Percentiles rank a stretch among this genome's conserved stretches.
Evolutionary conservation across 441 rosid genomes (phyloP).

Genomic region (Populus hybrid): DNA sequence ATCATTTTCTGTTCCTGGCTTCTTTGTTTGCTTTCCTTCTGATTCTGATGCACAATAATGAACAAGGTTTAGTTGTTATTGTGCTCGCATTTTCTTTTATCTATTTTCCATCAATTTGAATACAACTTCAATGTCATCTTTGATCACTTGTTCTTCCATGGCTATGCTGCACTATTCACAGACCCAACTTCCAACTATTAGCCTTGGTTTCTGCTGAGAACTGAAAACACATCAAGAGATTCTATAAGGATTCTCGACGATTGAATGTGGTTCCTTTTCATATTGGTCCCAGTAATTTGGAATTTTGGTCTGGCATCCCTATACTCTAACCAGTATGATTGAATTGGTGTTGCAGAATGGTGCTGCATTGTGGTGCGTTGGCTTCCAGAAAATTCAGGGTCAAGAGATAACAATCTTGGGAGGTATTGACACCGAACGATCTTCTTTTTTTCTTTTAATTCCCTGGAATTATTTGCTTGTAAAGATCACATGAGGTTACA

Average conservation of each 20-base stretch:
- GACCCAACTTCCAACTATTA: background rate
- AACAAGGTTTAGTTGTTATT: background rate
- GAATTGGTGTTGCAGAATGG: constrained; percentile 51
- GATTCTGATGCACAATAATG: background rate
- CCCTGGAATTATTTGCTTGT: background rate
- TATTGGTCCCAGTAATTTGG: background rate
- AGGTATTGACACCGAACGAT: constrained; percentile 45
- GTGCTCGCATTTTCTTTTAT: background rate
- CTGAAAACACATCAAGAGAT: background rate
- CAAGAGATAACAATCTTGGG: constrained; percentile 81
- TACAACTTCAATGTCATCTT: background rate
- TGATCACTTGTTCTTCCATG: background rate
- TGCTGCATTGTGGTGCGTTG: constrained; percentile 18
- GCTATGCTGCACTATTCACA: background rate
- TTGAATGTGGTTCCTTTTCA: background rate
- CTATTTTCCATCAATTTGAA: background rate
- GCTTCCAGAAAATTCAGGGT: constrained; percentile 58
- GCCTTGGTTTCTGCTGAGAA: background rate
- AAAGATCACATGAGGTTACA: background rate
- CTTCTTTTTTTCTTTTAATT: background rate
- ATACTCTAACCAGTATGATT: constrained; percentile 7
- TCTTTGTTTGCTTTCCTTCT: background rate
- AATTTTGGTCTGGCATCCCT: background rate
- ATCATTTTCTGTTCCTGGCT: background rate
- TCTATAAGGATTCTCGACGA: background rate